Evolutionary conservation across 148 eudicot genomes (phyloP).

Genomic region (Camellia japonica): DNA sequence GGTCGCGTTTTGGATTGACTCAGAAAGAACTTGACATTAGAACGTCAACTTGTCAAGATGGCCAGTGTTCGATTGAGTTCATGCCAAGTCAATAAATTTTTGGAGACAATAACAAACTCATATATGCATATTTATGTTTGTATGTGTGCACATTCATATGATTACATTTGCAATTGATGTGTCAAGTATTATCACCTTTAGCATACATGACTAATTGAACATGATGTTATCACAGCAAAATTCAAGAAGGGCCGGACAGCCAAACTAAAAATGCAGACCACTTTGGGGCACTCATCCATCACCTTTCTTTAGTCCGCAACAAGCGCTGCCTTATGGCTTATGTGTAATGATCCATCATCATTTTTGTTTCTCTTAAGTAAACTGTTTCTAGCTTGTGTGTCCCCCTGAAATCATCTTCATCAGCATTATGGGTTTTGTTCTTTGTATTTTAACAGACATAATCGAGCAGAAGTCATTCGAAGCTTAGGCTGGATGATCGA

Average conservation of each 20-base stretch:
- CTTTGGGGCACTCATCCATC: slow-evolving; percentile 87
- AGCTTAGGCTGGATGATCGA: slow-evolving; percentile 74
- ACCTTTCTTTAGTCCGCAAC: slow-evolving; percentile 80
- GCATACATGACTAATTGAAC: not conserved
- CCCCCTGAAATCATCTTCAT: not conserved
- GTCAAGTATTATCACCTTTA: slow-evolving; percentile 6
- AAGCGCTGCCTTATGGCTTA: slow-evolving; percentile 95
- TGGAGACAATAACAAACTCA: not conserved
- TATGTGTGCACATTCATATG: not conserved
- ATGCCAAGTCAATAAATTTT: not conserved
- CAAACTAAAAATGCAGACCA: slow-evolving; percentile 74
- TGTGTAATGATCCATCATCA: slow-evolving; percentile 42
- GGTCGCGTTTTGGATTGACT: not conserved
- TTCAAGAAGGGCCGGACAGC: slow-evolving; percentile 62
- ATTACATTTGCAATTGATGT: not conserved
- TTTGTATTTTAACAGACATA: slow-evolving; percentile 42
- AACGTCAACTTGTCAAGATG: not conserved
- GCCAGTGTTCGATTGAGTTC: not conserved
- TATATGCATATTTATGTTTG: not conserved
- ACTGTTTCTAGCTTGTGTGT: not conserved
- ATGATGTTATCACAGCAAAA: slow-evolving; percentile 52
- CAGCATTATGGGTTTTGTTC: slow-evolving; percentile 4
- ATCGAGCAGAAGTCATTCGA: slow-evolving; percentile 73
- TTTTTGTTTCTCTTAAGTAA: not conserved
- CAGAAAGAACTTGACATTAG: not conserved